phyloP scores from a whole-genome alignment of 2,329 filamentous ascomycete genomes.

The Zymoseptoria tritici region DNA sequence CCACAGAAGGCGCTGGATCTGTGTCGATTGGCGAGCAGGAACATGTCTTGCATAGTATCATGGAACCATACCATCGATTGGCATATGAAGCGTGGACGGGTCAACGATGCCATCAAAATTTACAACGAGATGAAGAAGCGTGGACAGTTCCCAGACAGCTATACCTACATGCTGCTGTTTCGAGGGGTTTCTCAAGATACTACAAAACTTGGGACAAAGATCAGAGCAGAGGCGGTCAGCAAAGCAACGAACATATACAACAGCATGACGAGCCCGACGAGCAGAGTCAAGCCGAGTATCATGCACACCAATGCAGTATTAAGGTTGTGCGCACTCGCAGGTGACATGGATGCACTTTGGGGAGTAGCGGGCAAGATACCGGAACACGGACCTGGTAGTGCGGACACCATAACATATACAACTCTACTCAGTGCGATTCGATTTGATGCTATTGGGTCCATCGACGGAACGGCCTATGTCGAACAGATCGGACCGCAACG shows the following conservation, averaged over 20 bases:
- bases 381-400: conserved; percentile 51
- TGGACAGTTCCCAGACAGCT: conserved; percentile 66
- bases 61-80: conserved; percentile 85
- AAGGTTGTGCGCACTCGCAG: conserved; percentile 65
- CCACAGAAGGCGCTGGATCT: conserved; percentile 61
- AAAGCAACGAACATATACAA: conserved; percentile 72
- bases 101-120: conserved; percentile 64
- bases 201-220: conserved; percentile 34
- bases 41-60: conserved; percentile 59
- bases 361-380: conserved; percentile 66
- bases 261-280: conserved; percentile 58
- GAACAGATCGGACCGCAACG: conserved; percentile 22
- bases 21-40: conserved; percentile 60
- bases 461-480: conserved; percentile 6
- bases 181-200: conserved; percentile 49
- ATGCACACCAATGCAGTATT: conserved; percentile 87
- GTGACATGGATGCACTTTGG: conserved; percentile 75
- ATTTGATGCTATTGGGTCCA: conserved; percentile 28
- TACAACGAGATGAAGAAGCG: conserved; percentile 99
- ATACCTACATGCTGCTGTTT: conserved; percentile 80
- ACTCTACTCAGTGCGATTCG: conserved; percentile 74
- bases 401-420: conserved; percentile 69
- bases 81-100: conserved; percentile 52
- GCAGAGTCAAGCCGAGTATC: conserved; percentile 61
- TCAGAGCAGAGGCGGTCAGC: conserved; percentile 51